Base-by-base conservation (phyloP, 2,329 filamentous ascomycete species). In the Hymenoscyphus albidus region DNA sequence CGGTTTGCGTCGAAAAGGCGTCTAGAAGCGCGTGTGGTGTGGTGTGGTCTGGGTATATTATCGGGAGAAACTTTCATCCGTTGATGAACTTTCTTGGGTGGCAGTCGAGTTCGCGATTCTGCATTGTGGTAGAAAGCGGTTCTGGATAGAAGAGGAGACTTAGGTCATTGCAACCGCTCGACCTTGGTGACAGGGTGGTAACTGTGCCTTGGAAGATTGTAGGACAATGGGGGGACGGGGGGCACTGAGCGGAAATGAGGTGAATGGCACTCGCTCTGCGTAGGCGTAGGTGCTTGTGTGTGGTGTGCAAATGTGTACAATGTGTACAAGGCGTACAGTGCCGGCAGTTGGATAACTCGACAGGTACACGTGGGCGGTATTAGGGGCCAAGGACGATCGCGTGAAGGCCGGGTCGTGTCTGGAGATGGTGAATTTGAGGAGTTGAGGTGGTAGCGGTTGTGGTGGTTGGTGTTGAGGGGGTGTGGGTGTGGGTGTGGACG, bases 71-170 rank as follows among this genome's bases (percentile, higher is more conserved):
- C 68, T 57, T 69, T 70, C 74, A 74, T 72, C 73, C 69, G 68
- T 74, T 72, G 55, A 74, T 72, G 66, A 74, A 73, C 69, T 74
- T 74, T 72, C 70, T 70, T 66, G 69, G 69, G 70, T 70, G 69
- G 65, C 68, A 69, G 65, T 68, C 58, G 62, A 71, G 59, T 69
- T 69, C 65, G 62, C 70, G 68, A 72, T 72, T 66, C 72, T 73
- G 71, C 74, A 76, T 76, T 69, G 73, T 76, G 73, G 69, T 71
- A 61, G 64, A 61, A 64, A 59, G 57, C 48, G 62, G 57, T 60
- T 62, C 64, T 63, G 58, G 39, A 62, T 54, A 40, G 62, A 60
- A 35, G 60, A 62, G 61, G 65, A 60, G 65, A 63, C 66, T 74
- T 69, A 74, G 69, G 59, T 68, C 73, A 74, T 74, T 64, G 68